Evolutionary conservation across 225 moss, liverwort and hornwort genomes (phyloP).

Genomic region (Ulota crispa): DNA sequence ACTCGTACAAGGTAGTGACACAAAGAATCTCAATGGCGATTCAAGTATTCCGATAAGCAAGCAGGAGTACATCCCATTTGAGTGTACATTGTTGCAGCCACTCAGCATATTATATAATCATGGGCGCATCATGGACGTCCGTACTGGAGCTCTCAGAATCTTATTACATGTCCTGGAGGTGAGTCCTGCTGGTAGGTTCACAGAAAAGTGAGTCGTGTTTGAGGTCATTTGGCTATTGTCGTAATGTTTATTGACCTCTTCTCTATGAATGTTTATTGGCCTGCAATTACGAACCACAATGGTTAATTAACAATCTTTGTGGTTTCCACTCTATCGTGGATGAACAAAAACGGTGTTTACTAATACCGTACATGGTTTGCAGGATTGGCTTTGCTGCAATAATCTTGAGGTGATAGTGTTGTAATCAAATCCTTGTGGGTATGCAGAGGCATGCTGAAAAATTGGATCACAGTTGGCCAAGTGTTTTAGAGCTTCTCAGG

Average conservation of each 20-base stretch:
- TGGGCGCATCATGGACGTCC: constrained; percentile 75
- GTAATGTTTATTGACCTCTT: neutral
- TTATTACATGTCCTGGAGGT: constrained; percentile 93
- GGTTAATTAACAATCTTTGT: neutral
- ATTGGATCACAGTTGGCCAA: constrained; percentile 62
- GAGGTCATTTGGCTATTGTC: neutral
- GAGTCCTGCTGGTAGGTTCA: constrained; percentile 2
- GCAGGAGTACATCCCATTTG: constrained; percentile 63
- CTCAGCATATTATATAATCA: constrained; percentile 69
- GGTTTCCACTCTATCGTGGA: neutral
- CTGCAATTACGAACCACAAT: constrained; percentile 12
- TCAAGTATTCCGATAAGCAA: constrained; percentile 26
- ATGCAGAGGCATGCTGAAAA: constrained; percentile 83
- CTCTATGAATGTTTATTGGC: neutral
- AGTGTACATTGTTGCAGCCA: constrained; percentile 81
- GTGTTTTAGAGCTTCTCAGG: constrained; percentile 66
- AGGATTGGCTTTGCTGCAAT: constrained; percentile 12
- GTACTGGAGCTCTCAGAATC: constrained; percentile 82
- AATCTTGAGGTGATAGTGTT: neutral
- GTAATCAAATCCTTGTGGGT: constrained; percentile 12
- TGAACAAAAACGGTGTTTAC: constrained; percentile 1
- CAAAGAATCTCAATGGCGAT: constrained; percentile 19
- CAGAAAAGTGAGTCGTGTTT: constrained; percentile 7
- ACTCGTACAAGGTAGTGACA: constrained; percentile 40
- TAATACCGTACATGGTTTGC: neutral